phyloP scores from a whole-genome alignment of 306 rosid species.

The Alnus rubra region DNA sequence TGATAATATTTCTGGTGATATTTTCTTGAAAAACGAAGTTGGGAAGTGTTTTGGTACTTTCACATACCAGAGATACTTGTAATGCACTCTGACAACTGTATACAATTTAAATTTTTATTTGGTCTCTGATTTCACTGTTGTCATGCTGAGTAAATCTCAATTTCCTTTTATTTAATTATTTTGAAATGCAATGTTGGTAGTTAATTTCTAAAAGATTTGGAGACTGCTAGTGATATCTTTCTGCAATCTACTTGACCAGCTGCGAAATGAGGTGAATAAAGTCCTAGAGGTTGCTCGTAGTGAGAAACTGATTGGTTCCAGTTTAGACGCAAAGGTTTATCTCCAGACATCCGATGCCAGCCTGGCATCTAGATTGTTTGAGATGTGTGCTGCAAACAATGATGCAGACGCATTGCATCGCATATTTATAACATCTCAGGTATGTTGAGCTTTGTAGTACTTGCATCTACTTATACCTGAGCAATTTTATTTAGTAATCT shows the following conservation, averaged over 20 bases:
- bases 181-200: not conserved
- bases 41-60: not conserved
- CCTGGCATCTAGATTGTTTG: slow-evolving; percentile 62
- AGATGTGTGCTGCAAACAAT: slow-evolving; percentile 56
- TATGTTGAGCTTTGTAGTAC: slow-evolving; percentile 27
- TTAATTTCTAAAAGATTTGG: not conserved
- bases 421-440: slow-evolving; percentile 92
- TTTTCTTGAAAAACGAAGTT: not conserved
- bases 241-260: slow-evolving; percentile 46
- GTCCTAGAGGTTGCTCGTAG: slow-evolving; percentile 84
- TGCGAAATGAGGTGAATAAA: slow-evolving; percentile 90
- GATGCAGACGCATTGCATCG: slow-evolving; percentile 76
- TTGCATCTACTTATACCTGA: not conserved
- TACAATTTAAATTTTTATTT: not conserved
- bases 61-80: not conserved
- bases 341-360: slow-evolving; percentile 54
- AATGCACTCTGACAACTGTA: not conserved
- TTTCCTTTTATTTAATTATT: not conserved
- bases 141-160: not conserved
- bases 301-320: slow-evolving; percentile 79
- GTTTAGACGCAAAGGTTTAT: slow-evolving; percentile 91
- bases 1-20: slow-evolving; percentile 5
- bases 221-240: not conserved
- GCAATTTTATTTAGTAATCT: not conserved
- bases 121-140: not conserved